Percentiles rank a stretch among this genome's conserved stretches.
Evolutionary conservation across 1,139 yeast genomes (phyloP).

Genomic region (Yamadazyma diddensiae): DNA sequence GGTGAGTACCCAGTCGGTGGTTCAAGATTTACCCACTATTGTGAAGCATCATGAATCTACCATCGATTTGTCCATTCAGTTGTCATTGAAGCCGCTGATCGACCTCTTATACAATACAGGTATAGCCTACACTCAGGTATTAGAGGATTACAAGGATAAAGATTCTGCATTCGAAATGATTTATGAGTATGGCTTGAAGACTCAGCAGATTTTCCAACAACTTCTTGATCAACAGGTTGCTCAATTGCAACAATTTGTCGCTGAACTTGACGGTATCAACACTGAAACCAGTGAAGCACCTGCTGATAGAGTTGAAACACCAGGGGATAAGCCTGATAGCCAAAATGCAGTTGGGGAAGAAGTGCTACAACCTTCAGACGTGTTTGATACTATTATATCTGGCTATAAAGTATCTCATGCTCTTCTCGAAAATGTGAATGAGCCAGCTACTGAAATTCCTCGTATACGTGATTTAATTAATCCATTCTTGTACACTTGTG

Average conservation of each 20-base stretch:
- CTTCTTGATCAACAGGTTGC: constrained; percentile 22
- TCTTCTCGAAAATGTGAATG: constrained; percentile 22
- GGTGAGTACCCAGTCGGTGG: constrained; percentile 23
- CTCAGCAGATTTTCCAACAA: constrained; percentile 16
- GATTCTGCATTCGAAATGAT: constrained; percentile 13
- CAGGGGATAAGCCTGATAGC: constrained; percentile 10
- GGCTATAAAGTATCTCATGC: constrained; percentile 31
- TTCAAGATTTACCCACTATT: constrained; percentile 34
- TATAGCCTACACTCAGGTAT: constrained; percentile 44
- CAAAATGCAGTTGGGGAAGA: constrained; percentile 26
- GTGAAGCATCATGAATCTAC: constrained; percentile 40
- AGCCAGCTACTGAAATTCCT: constrained; percentile 8
- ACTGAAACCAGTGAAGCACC: constrained; percentile 3
- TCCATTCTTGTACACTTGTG: constrained; percentile 21
- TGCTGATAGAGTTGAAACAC: neutral
- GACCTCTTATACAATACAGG: constrained; percentile 48
- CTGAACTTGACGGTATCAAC: constrained; percentile 21
- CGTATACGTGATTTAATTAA: constrained; percentile 10
- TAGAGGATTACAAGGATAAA: constrained; percentile 33
- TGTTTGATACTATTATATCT: constrained; percentile 34
- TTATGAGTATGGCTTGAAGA: constrained; percentile 18
- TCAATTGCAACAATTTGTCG: constrained; percentile 26
- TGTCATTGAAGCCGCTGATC: constrained; percentile 20
- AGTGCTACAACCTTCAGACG: constrained; percentile 36
- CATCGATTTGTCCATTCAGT: constrained; percentile 17